Base-by-base conservation (phyloP, 495 filamentous ascomycete genomes). In the Tuber brumale region DNA sequence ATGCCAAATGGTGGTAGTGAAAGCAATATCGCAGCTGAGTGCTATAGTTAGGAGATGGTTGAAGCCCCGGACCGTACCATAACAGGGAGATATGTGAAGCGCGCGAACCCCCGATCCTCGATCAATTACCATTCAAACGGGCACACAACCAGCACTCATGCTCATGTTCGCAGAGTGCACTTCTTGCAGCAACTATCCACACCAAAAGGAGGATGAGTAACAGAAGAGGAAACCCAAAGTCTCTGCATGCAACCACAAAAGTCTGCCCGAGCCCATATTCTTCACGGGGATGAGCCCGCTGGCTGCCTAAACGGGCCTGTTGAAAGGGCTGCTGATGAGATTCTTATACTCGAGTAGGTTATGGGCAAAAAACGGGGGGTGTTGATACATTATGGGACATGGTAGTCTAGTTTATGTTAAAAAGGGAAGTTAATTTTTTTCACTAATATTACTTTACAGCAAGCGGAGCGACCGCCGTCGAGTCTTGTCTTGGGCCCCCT, bases 231-330 rank as follows among this genome's bases (percentile, higher is more conserved):
- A 5, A 66, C 16, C 10, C 12, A 61, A 61, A 61, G 27, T 12
- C 12, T 61, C n/a, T 10, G n/a, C 23, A 27, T 31, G n/a, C 57
- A 16, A n/a, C n/a, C n/a, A 66, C n/a, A 27, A 31, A 66, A 9
- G 45, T 6, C 18, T 21, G 19, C 45, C 45, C 2, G 2, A 66
- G 12, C n/a, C 31, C n/a, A 5, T 10, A 16, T n/a, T 66, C 23
- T 31, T 66, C 57, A 66, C 57, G 57, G 57, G 57, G 57, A 66
- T 66, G 57, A 31, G 27, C n/a, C 57, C 57, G 57, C n/a, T 31
- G n/a, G 27, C n/a, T 66, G 27, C 57, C 57, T 66, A 31, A 66
- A 66, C 57, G 12, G 16, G 4, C 48, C 57, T 31, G 57, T 27
- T 31, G 4, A 66, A 16, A 31, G 10, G 27, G 1, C 27, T 21